Evolutionary conservation across 225 moss, liverwort and hornwort genomes (phyloP).

Genomic region (Climacium dendroides): DNA sequence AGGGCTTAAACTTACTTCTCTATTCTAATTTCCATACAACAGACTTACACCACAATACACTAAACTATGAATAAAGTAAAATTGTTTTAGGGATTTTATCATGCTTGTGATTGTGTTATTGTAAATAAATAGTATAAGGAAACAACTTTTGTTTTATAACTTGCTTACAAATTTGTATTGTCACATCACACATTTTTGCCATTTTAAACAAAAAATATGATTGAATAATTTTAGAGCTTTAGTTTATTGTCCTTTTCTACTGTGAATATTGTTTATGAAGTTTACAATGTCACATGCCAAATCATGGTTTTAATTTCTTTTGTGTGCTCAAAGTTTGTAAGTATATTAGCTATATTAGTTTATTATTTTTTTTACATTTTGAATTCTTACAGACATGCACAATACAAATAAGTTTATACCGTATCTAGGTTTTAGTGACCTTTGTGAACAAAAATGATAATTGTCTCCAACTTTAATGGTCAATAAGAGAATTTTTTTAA

Average conservation of each 20-base stretch:
- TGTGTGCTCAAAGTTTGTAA: not conserved
- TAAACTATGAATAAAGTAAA: not conserved
- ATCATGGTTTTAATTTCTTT: not conserved
- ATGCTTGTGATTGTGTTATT: not conserved
- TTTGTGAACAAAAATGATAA: not conserved
- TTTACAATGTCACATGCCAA: not conserved
- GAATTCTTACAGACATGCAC: not conserved
- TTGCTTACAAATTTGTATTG: not conserved
- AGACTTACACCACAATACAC: accelerated
- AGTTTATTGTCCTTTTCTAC: not conserved
- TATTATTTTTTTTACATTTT: too few relatives aligned
- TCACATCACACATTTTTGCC: not conserved
- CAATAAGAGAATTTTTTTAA: accelerated
- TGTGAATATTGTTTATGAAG: not conserved
- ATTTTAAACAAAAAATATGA: not conserved
- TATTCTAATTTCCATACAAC: not conserved
- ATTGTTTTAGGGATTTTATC: accelerated
- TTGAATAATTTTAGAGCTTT: accelerated
- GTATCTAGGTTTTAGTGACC: not conserved
- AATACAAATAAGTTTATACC: not conserved
- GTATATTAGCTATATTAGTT: not conserved
- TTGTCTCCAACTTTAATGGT: too few relatives aligned
- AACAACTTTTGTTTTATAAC: too few relatives aligned
- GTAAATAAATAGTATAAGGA: not conserved
- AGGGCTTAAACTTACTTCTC: not conserved